Conservation (phyloP, 441 rosid species). For the Gossypium gossypioides region DNA sequence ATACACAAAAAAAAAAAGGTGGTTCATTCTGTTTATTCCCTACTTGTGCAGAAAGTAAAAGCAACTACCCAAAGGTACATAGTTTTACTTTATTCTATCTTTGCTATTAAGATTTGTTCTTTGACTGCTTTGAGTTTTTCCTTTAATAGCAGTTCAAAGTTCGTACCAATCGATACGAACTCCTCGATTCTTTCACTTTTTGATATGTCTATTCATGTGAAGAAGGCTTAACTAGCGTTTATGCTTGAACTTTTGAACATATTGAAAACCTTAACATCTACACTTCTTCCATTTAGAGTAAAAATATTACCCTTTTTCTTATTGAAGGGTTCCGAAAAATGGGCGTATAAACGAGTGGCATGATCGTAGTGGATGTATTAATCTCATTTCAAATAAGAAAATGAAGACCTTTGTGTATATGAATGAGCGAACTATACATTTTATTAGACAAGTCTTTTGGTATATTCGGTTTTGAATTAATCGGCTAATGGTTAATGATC, state of each 20-base stretch:
- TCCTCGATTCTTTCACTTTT: neutral
- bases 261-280: no score
- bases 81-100: slow-evolving; percentile 1
- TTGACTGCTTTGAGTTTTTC: neutral
- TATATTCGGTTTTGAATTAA: no score
- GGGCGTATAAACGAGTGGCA: no score
- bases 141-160: neutral
- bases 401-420: no score
- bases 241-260: neutral
- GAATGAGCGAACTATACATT: no score
- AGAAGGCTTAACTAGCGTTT: neutral
- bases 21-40: neutral
- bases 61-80: neutral
- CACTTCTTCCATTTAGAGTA: no score
- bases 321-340: no score
- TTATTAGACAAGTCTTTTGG: no score
- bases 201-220: neutral
- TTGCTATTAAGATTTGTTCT: neutral
- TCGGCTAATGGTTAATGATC: no score
- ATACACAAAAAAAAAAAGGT: neutral
- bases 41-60: neutral
- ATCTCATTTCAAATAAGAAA: no score
- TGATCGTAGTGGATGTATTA: no score
- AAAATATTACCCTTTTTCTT: no score
- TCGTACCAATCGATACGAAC: neutral